Evolutionary conservation across 1,139 yeast species (phyloP), one percentile per base, ranked within the genome.

Genomic region (Nematodospora anomalae): DNA sequence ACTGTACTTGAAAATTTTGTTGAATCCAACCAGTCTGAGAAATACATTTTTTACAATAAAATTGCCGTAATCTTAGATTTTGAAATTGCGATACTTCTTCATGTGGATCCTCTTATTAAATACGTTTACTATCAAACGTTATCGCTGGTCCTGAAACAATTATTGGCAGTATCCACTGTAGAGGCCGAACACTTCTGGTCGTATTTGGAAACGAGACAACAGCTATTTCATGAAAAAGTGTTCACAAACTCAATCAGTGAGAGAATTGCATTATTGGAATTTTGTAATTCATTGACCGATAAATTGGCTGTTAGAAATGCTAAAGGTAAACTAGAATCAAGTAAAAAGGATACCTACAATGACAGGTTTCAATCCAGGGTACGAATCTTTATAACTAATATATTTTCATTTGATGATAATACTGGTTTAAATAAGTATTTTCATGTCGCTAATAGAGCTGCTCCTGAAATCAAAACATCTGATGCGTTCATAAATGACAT

Each of bases 341-440:
- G 58, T 36, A 47, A 53, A 28, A 67, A 67, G 38, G 76, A 71
- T 45, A 53, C 67, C 0, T 67, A 64, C 46, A 68, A 66, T 40
- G 76, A 70, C 41, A 32, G 31, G 7, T 51, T 71, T 31, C 71
- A 68, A 34, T 58, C 56, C 28, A 50, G 74, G 27, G 67, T 70
- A 3, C 52, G 73, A 23, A 40, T 50, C 2, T 67, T 69, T 40
- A 50, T 68, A 25, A 54, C 71, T 10, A 57, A 54, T 26, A 41
- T 68, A 10, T 55, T 71, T 35, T 53, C 58, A 9, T 55, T 69
- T 39, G 75, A 69, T 36, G 76, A 71, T 43, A 69, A 67, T 43
- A 71, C 76, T 1, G 76, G 76, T 3, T 55, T 70, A 38, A 71
- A 71, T 46, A 68, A 67, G 47, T 66, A 65, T 45, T 69, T 67